Conservation (phyloP, 305 asterid genomes). For the Rubia tinctorum region DNA sequence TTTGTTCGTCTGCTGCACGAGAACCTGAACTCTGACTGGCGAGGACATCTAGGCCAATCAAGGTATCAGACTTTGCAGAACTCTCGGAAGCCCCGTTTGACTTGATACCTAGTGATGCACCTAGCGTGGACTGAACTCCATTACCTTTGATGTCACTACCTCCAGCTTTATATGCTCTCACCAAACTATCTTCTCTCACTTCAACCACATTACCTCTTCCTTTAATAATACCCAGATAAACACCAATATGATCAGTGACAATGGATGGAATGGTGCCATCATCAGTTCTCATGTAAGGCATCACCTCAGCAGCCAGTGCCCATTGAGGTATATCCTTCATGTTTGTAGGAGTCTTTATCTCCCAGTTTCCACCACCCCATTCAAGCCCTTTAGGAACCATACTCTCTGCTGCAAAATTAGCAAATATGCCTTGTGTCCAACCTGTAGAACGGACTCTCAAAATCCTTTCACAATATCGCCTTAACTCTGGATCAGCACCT, state of each 20-base stretch:
- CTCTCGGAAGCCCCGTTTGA: conserved; percentile 41
- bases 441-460: conserved; percentile 96
- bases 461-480: conserved; percentile 96
- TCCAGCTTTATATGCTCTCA: conserved; percentile 64
- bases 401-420: conserved; percentile 99
- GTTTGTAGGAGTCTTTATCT: conserved; percentile 85
- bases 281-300: conserved; percentile 99
- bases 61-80: conserved; percentile 45
- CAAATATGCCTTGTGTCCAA: conserved; percentile 99
- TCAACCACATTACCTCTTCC: conserved; percentile 97
- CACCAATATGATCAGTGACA: conserved; percentile 95
- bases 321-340: conserved; percentile 98
- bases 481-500: conserved; percentile 81
- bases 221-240: conserved; percentile 89
- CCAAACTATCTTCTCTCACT: conserved; percentile 92
- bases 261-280: conserved; percentile 96
- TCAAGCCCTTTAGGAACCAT: conserved; percentile 99
- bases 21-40: conserved; percentile 57
- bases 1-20: conserved; percentile 72
- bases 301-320: conserved; percentile 99
- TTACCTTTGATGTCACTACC: conserved; percentile 51
- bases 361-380: conserved; percentile 99
- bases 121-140: conserved; percentile 47
- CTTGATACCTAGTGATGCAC: conserved; percentile 42
- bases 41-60: conserved; percentile 81